phyloP scores from a whole-genome alignment of 305 asterid species.

The Solanum hybrid region DNA sequence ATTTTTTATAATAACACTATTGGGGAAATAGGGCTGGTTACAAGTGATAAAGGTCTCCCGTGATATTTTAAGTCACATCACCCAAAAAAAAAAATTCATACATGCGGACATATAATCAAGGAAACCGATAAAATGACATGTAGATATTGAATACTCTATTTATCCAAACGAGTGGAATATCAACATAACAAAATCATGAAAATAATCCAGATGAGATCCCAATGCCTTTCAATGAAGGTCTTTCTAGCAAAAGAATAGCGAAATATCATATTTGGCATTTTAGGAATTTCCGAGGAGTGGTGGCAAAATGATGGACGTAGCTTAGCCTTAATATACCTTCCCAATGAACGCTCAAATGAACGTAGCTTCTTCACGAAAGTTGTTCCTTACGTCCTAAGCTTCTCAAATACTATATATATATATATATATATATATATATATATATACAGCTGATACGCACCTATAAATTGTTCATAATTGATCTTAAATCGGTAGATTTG shows the following conservation, averaged over 20 bases:
- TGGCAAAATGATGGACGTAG: no score
- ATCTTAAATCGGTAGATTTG: no score
- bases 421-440: no score
- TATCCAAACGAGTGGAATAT: not conserved
- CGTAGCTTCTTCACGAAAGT: no score
- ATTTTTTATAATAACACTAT: no score
- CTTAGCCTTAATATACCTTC: no score
- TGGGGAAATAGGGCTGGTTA: not conserved
- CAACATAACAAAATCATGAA: not conserved
- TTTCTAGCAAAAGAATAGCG: not conserved
- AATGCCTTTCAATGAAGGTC: not conserved
- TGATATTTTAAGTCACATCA: not conserved
- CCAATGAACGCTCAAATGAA: no score
- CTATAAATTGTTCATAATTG: no score
- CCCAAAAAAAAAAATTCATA: not conserved
- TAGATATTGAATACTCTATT: not conserved
- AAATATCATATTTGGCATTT: no score
- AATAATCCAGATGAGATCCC: no score
- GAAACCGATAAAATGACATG: not conserved
- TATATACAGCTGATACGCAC: not conserved
- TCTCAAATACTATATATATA: no score
- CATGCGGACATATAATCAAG: not conserved
- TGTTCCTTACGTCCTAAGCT: no score
- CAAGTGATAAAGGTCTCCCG: not conserved
- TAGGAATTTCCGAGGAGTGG: not conserved